phyloP scores from a whole-genome alignment of 306 rosid species.

The Bauhinia variegata region DNA sequence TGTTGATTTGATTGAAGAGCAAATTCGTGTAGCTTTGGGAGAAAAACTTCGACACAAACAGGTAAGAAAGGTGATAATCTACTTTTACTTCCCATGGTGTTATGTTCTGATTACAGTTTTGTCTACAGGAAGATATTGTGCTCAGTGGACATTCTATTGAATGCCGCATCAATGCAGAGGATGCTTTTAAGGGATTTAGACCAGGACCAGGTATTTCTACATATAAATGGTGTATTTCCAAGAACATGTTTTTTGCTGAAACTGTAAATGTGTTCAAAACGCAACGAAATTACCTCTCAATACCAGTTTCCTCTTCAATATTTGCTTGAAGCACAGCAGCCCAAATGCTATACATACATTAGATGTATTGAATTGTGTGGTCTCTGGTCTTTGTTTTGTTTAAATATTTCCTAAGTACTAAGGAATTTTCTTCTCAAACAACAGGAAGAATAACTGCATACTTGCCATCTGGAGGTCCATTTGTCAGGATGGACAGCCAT shows the following conservation, averaged over 20 bases:
- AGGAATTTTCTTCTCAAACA: slow-evolving; percentile 32
- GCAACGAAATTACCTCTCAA: slow-evolving; percentile 42
- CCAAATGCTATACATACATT: no score
- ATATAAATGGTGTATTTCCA: slow-evolving; percentile 31
- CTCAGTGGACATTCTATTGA: slow-evolving; percentile 97
- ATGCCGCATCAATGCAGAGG: slow-evolving; percentile 98
- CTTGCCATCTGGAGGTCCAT: slow-evolving; percentile 98
- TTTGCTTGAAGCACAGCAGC: slow-evolving; percentile 16
- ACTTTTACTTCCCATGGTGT: slow-evolving; percentile 27
- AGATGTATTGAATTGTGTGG: no score
- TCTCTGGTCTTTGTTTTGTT: no score
- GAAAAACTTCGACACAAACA: slow-evolving; percentile 81
- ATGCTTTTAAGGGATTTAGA: slow-evolving; percentile 93
- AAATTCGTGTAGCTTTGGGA: slow-evolving; percentile 92
- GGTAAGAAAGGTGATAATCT: slow-evolving; percentile 51
- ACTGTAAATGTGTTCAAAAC: slow-evolving; percentile 37
- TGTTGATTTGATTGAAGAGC: slow-evolving; percentile 94
- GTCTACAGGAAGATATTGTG: slow-evolving; percentile 83
- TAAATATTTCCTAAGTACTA: no score
- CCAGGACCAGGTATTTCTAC: slow-evolving; percentile 86
- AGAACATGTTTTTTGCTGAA: slow-evolving; percentile 21
- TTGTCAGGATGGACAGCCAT: slow-evolving; percentile 99
- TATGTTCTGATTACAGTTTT: slow-evolving; percentile 33
- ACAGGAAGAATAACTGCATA: slow-evolving; percentile 97
- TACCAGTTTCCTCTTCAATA: slow-evolving; percentile 14